Base-by-base conservation (phyloP, 23 red algal species). In the Gracilaria vermiculophylla region DNA sequence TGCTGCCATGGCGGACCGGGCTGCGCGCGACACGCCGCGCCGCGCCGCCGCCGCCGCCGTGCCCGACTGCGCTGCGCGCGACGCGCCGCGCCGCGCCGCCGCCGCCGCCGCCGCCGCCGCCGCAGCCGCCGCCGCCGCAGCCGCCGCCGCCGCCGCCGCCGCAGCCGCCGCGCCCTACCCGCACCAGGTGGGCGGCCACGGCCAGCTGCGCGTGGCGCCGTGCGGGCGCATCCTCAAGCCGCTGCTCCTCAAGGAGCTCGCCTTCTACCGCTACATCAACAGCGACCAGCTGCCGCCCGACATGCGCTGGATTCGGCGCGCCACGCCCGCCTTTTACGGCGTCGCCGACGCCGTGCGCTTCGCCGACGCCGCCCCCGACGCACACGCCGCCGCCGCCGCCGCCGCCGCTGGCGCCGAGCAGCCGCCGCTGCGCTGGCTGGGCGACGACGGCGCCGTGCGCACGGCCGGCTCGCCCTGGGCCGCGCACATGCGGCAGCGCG, bases 141-240 rank as follows among this genome's bases (percentile, higher is more conserved):
- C 43, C 5, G 12, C 43, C 5, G 12, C 43, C 5, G 12, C 43
- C 5, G 12, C 43, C 5, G 12, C 43, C 5, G 12, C 43, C 5
- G 12, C 43, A 47, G 12, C 43, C 5, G 12, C 43, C 34, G 37
- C 64, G 35, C 32, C 80, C 14, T 98, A 92, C 84, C 92, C 92
- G 35, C 96, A 98, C 62, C 96, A 98, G 72, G 96, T 98, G 34
- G 96, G 96, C 13, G 96, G 96, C 20, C 96, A 98, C 77, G 92
- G 92, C 0, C 86, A 89, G 78, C 76, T 98, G n/a, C 11, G 28
- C n/a, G 21, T 85, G 40, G 40, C 61, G 28, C 14, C 60, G 7
- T 50, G 36, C 36, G 80, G 80, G 8, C 55, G 76, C 35, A 66
- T 80, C n/a, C 64, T 92, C 39, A 98, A 98, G 69, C 96, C 96